Evolutionary conservation across 768 basidiomycete genomes (phyloP), one percentile per base, ranked within the genome.

Genomic region (Austroboletus eburneus): DNA sequence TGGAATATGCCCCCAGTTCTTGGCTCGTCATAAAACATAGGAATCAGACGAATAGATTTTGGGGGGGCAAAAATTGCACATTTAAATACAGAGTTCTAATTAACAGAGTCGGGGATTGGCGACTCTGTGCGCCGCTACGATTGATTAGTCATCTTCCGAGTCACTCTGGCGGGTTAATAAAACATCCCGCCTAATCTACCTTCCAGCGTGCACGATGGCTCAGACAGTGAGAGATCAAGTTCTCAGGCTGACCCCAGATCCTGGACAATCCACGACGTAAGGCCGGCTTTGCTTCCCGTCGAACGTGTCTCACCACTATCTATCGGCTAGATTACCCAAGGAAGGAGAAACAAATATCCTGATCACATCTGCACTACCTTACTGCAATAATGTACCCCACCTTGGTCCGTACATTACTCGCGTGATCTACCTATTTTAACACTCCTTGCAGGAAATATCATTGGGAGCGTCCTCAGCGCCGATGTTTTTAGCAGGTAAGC

Each of bases 311-410:
- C 37, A 43, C 12, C 24, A 13, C 37, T 9, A 39, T 30, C 39
- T 9, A 24, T 39, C 36, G 27, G 24, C 21, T 43, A 86, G 84
- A 40, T 65, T 85, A 34, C 96, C 96, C 10, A 84, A 85, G 65
- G 77, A 83, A 37, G 95, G 94, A 38, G 85, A 93, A 67, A 74
- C 75, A 45, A 99, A 98, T 62, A 72, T 94, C 35, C 73, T 99
- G 23, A 84, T 99, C 56, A 97, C 96, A 10, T 96, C 92, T 53
- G 94, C 96, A 30, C 71, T 99, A 46, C 96, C 96, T 1, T 93
- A 93, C 62, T 92, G 91, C 67, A 97, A 97, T 66, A 97, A 97
- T 59, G 94, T 96, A 10, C 93, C 95, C 21, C 93, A 97, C 75
- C 79, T 96, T 36, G 93, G 94, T 82, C 62, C 57, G 77, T 68